Percentiles rank a stretch among this genome's conserved stretches.
Evolutionary conservation across 2,329 filamentous ascomycete species (phyloP).

Genomic region (Coniochaeta hoffmannii): DNA sequence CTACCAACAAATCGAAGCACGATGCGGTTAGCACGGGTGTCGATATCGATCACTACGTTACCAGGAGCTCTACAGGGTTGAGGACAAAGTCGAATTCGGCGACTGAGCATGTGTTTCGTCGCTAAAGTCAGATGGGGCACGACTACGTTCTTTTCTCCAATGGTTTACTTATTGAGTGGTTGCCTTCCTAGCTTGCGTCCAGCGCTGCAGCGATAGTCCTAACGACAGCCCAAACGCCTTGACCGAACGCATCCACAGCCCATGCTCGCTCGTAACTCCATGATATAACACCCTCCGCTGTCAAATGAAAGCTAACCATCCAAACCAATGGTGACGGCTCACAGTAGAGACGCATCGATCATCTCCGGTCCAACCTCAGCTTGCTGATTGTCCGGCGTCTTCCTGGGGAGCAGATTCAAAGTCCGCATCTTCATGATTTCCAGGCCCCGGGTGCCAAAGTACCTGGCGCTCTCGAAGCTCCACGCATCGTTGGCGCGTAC

Average conservation of each 20-base stretch:
- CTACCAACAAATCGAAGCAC: neutral
- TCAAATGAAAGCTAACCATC: neutral
- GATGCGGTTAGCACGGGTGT: neutral
- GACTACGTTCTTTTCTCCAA: neutral
- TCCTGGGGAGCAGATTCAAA: slow-evolving; percentile 8
- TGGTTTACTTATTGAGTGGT: neutral
- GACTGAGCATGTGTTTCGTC: neutral
- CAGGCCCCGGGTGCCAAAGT: slow-evolving; percentile 14
- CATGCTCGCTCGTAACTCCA: neutral
- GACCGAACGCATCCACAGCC: neutral
- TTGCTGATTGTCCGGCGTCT: neutral
- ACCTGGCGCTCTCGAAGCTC: slow-evolving; percentile 15
- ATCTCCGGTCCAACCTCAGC: neutral
- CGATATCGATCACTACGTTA: neutral
- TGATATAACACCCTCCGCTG: neutral
- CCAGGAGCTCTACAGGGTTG: neutral
- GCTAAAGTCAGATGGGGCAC: neutral
- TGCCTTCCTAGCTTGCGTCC: neutral
- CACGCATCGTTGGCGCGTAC: slow-evolving; percentile 15
- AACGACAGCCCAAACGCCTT: neutral
- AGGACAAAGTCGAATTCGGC: neutral
- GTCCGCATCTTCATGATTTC: slow-evolving; percentile 8
- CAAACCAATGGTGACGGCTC: neutral
- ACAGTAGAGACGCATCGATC: neutral
- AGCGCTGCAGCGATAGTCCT: neutral